phyloP scores from a whole-genome alignment of 495 filamentous ascomycete species.

The Talaromyces ruber region DNA sequence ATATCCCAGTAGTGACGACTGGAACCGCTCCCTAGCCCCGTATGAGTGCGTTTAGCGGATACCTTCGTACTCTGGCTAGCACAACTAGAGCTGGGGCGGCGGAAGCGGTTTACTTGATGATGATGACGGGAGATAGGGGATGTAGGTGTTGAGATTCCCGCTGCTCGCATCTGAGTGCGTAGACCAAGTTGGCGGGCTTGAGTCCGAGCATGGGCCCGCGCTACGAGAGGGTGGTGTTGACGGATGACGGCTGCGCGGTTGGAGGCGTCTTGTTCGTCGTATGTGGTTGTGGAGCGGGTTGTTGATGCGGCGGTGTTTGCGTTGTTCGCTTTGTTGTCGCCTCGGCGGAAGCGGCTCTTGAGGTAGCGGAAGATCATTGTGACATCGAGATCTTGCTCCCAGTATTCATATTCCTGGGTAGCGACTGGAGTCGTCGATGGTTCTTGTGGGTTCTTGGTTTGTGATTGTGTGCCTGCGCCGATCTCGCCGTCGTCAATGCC shows the following conservation, averaged over 20 bases:
- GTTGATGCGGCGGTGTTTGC: slow-evolving; percentile 23
- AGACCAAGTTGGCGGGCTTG: slow-evolving; percentile 42
- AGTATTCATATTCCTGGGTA: slow-evolving; percentile 58
- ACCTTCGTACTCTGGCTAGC: slow-evolving; percentile 70
- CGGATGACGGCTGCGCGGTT: slow-evolving; percentile 75
- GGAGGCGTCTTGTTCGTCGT: slow-evolving; percentile 49
- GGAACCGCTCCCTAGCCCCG: slow-evolving; percentile 42
- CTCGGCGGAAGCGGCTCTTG: slow-evolving; percentile 57
- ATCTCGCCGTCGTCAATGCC: slow-evolving; percentile 56
- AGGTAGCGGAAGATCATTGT: slow-evolving; percentile 85
- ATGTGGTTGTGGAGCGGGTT: slow-evolving; percentile 22
- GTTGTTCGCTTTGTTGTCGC: slow-evolving; percentile 24
- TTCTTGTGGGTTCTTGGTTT: slow-evolving; percentile 14
- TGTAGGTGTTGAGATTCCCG: slow-evolving; percentile 34
- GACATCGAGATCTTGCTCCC: slow-evolving; percentile 80
- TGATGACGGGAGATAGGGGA: slow-evolving; percentile 27
- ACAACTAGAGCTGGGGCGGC: slow-evolving; percentile 57
- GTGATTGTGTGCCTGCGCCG: slow-evolving; percentile 9
- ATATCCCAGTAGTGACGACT: slow-evolving; percentile 84
- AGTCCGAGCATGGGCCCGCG: slow-evolving; percentile 39
- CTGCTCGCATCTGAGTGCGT: slow-evolving; percentile 29
- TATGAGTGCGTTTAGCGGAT: slow-evolving; percentile 42
- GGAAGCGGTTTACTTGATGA: slow-evolving; percentile 17
- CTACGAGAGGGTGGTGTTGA: slow-evolving; percentile 77
- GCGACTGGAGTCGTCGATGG: slow-evolving; percentile 23